phyloP scores from a whole-genome alignment of 768 basidiomycete genomes.

The Lactarius vividus region DNA sequence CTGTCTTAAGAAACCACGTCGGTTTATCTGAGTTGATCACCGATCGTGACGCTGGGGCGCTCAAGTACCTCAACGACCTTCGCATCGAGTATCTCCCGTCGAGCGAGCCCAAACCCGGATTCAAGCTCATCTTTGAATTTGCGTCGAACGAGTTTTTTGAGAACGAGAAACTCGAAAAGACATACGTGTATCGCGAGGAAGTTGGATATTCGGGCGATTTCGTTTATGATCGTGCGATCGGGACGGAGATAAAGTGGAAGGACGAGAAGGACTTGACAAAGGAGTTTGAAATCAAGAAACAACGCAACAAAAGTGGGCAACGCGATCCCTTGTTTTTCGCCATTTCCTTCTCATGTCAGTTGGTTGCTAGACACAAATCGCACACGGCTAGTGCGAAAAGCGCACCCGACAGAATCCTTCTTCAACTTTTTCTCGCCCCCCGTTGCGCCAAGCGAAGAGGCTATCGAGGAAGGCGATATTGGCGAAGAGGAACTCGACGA shows the following conservation, averaged over 20 bases:
- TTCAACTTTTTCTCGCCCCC: constrained; percentile 98
- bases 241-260: constrained; percentile 94
- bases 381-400: constrained; percentile 80
- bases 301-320: constrained; percentile 89
- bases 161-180: constrained; percentile 83
- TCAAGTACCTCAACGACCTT: constrained; percentile 81
- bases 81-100: constrained; percentile 70
- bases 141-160: constrained; percentile 83
- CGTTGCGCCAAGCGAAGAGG: constrained; percentile 63
- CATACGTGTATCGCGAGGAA: constrained; percentile 89
- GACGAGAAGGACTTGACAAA: constrained; percentile 97
- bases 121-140: constrained; percentile 86
- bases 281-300: constrained; percentile 98
- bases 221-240: constrained; percentile 91
- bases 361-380: constrained; percentile 67
- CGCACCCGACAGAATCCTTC: constrained; percentile 90
- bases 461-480: constrained; percentile 65
- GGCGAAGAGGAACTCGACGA: constrained; percentile 87
- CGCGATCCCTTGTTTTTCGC: not conserved
- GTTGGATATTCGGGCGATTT: constrained; percentile 97
- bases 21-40: constrained; percentile 87
- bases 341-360: not conserved
- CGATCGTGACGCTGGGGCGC: constrained; percentile 84
- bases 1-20: constrained; percentile 88
- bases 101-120: constrained; percentile 76